Evolutionary conservation across 1,284 basidiomycete genomes (phyloP).

Genomic region (Mixia osmundae): DNA sequence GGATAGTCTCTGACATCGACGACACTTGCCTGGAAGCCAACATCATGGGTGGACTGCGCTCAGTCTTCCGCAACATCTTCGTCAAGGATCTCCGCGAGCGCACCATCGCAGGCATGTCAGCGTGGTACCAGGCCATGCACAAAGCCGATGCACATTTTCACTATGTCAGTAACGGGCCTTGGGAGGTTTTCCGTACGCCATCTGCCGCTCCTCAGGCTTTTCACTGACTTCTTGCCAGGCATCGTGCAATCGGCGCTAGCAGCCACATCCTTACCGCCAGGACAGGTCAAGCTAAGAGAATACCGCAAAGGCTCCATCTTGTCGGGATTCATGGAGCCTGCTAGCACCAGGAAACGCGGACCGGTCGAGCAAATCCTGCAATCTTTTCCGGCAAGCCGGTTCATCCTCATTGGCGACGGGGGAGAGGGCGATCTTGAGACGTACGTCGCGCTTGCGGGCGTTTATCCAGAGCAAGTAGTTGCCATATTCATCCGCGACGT

Average conservation of each 20-base stretch:
- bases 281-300: slow-evolving; percentile 40
- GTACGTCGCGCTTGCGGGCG: slow-evolving; percentile 43
- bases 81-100: slow-evolving; percentile 38
- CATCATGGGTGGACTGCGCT: slow-evolving; percentile 20
- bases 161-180: slow-evolving; percentile 59
- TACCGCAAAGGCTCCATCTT: slow-evolving; percentile 40
- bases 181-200: slow-evolving; percentile 37
- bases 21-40: slow-evolving; percentile 55
- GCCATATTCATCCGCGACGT: slow-evolving; percentile 59
- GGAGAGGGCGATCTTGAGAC: slow-evolving; percentile 75
- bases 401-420: slow-evolving; percentile 63
- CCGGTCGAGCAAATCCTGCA: slow-evolving; percentile 37
- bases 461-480: slow-evolving; percentile 30
- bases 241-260: too few species aligned
- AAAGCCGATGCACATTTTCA: slow-evolving; percentile 40
- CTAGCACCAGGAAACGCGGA: slow-evolving; percentile 45
- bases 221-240: slow-evolving; percentile 50
- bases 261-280: too few species aligned
- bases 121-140: slow-evolving; percentile 52
- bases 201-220: slow-evolving; percentile 40
- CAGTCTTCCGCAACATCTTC: slow-evolving; percentile 27
- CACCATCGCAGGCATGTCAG: slow-evolving; percentile 46
- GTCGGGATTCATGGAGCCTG: slow-evolving; percentile 46
- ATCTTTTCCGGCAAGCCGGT: slow-evolving; percentile 31
- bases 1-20: slow-evolving; percentile 79